phyloP scores from a whole-genome alignment of 345 rosid genomes.

The Bretschneidera sinensis region DNA sequence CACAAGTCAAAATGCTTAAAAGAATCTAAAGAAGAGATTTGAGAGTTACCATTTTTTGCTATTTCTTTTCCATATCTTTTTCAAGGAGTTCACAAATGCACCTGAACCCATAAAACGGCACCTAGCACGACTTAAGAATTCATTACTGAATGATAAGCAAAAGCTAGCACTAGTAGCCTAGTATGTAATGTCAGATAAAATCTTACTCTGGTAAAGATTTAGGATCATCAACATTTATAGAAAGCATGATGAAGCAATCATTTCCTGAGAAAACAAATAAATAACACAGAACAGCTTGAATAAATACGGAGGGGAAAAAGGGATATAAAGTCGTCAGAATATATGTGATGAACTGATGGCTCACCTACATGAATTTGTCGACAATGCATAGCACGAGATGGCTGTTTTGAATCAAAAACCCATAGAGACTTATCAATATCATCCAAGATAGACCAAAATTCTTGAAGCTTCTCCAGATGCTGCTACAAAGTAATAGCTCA shows the following conservation, averaged over 20 bases:
- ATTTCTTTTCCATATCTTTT: constrained; percentile 56
- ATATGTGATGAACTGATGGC: not conserved
- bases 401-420: constrained; percentile 40
- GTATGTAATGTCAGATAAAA: constrained; percentile 13
- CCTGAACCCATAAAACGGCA: constrained; percentile 61
- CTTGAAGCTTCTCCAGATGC: constrained; percentile 70
- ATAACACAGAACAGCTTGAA: not conserved
- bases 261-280: constrained; percentile 39
- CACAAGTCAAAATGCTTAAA: constrained; percentile 7
- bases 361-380: constrained; percentile 54
- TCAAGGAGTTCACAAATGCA: constrained; percentile 32
- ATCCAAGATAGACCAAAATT: constrained; percentile 73
- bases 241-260: constrained; percentile 47
- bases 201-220: constrained; percentile 69
- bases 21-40: constrained; percentile 5
- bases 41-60: constrained; percentile 46
- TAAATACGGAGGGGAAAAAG: not conserved
- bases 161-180: not conserved
- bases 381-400: constrained; percentile 39
- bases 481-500: constrained; percentile 16
- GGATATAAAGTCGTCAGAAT: not conserved
- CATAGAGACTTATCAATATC: constrained; percentile 65
- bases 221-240: constrained; percentile 45
- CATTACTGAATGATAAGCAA: constrained; percentile 11
- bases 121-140: constrained; percentile 30